Evolutionary conservation across 768 basidiomycete genomes (phyloP), one percentile per base, ranked within the genome.

Genomic region (Mycena maculata): DNA sequence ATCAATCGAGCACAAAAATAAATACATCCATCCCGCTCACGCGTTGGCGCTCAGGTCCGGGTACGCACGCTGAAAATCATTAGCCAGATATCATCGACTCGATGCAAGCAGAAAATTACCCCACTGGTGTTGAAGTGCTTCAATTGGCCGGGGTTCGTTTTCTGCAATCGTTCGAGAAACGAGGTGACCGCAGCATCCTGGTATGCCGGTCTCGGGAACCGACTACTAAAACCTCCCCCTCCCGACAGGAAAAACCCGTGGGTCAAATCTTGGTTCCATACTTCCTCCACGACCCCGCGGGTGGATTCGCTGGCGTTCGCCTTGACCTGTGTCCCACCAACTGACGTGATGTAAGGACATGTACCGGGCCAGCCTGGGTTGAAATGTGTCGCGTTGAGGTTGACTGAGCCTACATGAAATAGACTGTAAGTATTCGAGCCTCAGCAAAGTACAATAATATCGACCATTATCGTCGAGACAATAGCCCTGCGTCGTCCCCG

Each of bases 311-410:
- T 79, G 3, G 73, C 55, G 36, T 77, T 77, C 4, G 78, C 75
- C 23, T 80, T 79, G 27, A 85, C 71, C 67, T 82, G 82, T 1
- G 85, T 85, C 28, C 82, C 85, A 13, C 85, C 85, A 16, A 86
- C 81, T 3, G 80, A 75, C 3, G 85, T 85, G 12, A 84, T 73
- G 75, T 76, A 84, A 9, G 84, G 84, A 67, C 84, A 85, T 0
- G 80, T 74, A 9, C 68, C 77, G 12, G 84, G 86, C 80, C 83
- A 87, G 8, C 75, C 71, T 0, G 86, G 85, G 63, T 81, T 82
- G 74, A 87, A 87, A 23, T 67, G 72, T 63, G 77, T 83, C 67
- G 63, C 75, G 18, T 74, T 72, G 1, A 67, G 73, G 36, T 78
- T 82, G 71, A 77, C 72, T 18, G 76, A 77, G n/a, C 78, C 80